phyloP scores from a whole-genome alignment of 208 protist genomes.

The Trypanosoma theileri region DNA sequence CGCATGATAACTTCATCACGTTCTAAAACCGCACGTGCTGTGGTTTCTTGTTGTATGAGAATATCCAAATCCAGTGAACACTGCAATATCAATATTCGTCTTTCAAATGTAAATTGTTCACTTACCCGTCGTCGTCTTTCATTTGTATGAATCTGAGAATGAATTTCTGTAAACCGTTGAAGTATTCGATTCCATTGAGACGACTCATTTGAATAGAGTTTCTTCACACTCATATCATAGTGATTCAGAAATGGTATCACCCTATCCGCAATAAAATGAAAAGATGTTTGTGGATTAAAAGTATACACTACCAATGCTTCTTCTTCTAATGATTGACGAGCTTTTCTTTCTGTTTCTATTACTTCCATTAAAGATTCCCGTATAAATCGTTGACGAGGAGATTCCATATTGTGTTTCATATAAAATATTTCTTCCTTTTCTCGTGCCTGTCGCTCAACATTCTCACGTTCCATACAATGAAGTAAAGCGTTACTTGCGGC shows the following conservation, averaged over 20 bases:
- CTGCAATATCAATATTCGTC: conserved; percentile 11
- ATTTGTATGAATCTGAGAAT: neutral
- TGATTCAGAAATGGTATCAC: conserved; percentile 2
- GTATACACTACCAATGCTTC: neutral
- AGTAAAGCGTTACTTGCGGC: conserved; percentile 11
- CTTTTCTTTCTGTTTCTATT: neutral
- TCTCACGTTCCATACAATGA: neutral
- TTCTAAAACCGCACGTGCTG: conserved; percentile 6
- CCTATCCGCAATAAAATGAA: conserved; percentile 2
- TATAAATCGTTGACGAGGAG: conserved; percentile 12
- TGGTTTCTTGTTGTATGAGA: conserved; percentile 11
- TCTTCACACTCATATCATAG: neutral
- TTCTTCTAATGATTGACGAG: neutral
- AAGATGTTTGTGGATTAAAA: neutral
- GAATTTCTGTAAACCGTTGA: neutral
- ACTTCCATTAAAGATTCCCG: conserved; percentile 8
- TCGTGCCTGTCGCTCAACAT: neutral
- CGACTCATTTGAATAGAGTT: neutral
- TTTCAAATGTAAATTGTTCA: conserved; percentile 25
- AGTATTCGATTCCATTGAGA: neutral
- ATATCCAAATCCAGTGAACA: conserved; percentile 7
- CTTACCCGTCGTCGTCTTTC: conserved; percentile 9
- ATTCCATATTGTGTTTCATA: conserved; percentile 12
- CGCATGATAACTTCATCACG: conserved; percentile 7
- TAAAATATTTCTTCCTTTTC: conserved; percentile 11